Percentiles rank a stretch among this genome's conserved stretches.
These are phyloP conservation scores for Bruguiera parviflora DNA, from an alignment of 345 rosid genomes.

Conservation along the genomic window DNA sequence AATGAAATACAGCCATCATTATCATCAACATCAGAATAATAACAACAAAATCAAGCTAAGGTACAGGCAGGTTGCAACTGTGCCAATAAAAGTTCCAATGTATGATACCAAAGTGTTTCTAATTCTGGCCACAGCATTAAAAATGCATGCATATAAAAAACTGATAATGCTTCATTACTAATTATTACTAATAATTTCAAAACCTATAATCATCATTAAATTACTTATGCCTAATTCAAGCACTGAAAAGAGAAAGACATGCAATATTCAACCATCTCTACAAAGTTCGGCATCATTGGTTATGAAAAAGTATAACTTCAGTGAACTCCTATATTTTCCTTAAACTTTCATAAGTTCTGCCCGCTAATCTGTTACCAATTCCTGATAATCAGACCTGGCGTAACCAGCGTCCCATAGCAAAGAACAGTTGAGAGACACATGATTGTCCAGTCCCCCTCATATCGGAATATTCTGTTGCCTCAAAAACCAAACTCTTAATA, in stretches of 20 bases:
- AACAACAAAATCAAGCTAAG: not conserved
- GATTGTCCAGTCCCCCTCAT: not conserved
- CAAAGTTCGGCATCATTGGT: not conserved
- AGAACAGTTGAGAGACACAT: too few species aligned
- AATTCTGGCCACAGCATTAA: not conserved
- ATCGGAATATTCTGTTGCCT: not conserved
- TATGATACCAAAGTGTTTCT: not conserved
- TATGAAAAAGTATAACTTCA: not conserved
- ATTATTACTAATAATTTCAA: not conserved
- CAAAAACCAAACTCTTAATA: not conserved
- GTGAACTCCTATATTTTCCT: not conserved
- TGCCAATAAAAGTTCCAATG: not conserved
- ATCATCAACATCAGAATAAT: constrained; percentile 10
- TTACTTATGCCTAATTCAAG: not conserved
- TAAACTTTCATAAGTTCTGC: too few species aligned
- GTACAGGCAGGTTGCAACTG: not conserved
- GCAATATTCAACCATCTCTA: not conserved
- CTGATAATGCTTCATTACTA: not conserved
- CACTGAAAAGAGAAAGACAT: not conserved
- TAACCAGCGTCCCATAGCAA: too few species aligned
- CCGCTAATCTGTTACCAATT: too few species aligned
- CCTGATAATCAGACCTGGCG: too few species aligned
- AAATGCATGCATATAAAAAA: not conserved
- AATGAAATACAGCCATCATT: constrained; percentile 24
- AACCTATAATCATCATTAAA: not conserved